Evolutionary conservation across 108 stramenopile genomes (phyloP).

Genomic region (Nitzschia putrida): DNA sequence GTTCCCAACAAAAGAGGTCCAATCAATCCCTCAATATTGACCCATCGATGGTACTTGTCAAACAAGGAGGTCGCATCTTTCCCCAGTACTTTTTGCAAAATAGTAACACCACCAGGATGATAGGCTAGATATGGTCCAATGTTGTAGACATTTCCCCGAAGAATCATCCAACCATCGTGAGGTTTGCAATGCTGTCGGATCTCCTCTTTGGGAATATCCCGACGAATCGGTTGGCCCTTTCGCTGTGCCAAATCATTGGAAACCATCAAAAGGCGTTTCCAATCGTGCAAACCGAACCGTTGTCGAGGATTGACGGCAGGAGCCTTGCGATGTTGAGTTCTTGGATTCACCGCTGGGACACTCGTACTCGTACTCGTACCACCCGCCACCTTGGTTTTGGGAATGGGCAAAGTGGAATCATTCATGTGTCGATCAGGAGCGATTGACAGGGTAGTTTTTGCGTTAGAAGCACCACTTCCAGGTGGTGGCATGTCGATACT

Average conservation of each 20-base stretch:
- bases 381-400: conserved; percentile 7
- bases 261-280: conserved; percentile 59
- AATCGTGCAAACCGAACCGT: conserved; percentile 78
- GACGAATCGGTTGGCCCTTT: conserved; percentile 58
- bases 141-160: conserved; percentile 90
- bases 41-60: conserved; percentile 91
- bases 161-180: conserved; percentile 89
- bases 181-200: conserved; percentile 60
- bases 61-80: conserved; percentile 84
- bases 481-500: too few species aligned
- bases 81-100: conserved; percentile 74
- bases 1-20: conserved; percentile 45
- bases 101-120: conserved; percentile 91
- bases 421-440: conserved; percentile 33
- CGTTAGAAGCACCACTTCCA: too few species aligned
- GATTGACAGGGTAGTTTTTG: not conserved
- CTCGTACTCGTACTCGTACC: not conserved
- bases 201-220: conserved; percentile 62
- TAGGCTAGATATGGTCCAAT: conserved; percentile 91
- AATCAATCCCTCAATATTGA: conserved; percentile 71
- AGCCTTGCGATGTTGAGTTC: conserved; percentile 13
- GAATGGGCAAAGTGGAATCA: conserved; percentile 44
- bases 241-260: conserved; percentile 73
- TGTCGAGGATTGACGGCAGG: conserved; percentile 23
- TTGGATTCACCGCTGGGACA: not conserved